Evolutionary conservation across 805 yeast genomes (phyloP).

Genomic region (Pichia paraexigua): DNA sequence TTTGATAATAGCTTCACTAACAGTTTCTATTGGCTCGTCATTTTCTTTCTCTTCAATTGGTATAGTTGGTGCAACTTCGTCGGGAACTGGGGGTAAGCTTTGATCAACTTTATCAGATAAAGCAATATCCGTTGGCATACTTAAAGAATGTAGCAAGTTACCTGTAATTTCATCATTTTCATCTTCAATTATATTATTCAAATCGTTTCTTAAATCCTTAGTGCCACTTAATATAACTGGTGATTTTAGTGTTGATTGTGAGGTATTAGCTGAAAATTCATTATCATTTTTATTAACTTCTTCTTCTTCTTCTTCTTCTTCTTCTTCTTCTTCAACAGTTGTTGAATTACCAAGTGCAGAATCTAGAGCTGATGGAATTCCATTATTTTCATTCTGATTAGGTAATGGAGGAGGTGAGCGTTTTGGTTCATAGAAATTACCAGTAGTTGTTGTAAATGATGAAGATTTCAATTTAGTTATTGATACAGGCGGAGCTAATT

Average conservation of each 20-base stretch:
- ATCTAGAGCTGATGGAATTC: conserved; percentile 1
- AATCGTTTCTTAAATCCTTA: background rate
- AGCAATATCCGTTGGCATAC: background rate
- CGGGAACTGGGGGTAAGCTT: conserved; percentile 7
- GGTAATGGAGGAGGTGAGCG: conserved; percentile 12
- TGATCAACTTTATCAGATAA: conserved; percentile 2
- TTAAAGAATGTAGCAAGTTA: background rate
- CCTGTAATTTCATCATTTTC: conserved; percentile 6
- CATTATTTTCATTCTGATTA: too few species aligned
- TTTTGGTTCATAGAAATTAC: conserved; percentile 7
- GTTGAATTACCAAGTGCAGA: background rate
- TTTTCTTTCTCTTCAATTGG: background rate
- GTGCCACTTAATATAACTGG: conserved; percentile 3
- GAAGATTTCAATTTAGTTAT: background rate
- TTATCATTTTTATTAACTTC: background rate
- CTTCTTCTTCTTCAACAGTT: background rate
- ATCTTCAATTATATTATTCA: conserved; percentile 1
- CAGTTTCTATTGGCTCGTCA: background rate
- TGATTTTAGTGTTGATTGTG: conserved; percentile 2
- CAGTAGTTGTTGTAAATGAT: background rate
- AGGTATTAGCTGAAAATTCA: background rate
- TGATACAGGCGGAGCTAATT: background rate
- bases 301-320: background rate
- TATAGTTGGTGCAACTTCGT: background rate
- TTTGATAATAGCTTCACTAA: background rate